A percentile compares a stretch with the other conserved stretches of the same genome.
These are phyloP conservation scores for Vigna reflexopilosa DNA, from an alignment of 306 rosid genomes.

Conservation along the genomic window DNA sequence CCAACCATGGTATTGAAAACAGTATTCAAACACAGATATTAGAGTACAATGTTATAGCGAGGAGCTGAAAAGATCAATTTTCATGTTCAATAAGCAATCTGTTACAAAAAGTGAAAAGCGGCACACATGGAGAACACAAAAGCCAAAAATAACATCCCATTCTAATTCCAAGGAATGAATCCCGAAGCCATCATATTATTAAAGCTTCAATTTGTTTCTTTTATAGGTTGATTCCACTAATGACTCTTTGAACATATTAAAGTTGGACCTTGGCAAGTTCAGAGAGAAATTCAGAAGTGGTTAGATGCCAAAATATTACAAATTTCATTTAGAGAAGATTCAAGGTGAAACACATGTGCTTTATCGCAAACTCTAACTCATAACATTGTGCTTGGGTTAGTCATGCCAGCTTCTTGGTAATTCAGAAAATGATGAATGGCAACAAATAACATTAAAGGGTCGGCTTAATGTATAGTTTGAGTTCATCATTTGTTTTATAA, in stretches of 20 bases:
- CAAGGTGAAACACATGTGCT: not conserved
- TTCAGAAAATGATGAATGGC: not conserved
- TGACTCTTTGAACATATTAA: not conserved
- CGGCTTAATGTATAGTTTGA: no score
- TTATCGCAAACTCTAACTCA: no score
- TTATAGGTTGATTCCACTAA: not conserved
- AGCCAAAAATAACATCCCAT: conserved; percentile 5
- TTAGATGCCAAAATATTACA: not conserved
- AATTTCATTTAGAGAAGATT: not conserved
- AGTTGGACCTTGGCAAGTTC: not conserved
- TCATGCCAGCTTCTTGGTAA: not conserved
- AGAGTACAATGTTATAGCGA: not conserved
- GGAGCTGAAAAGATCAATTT: not conserved
- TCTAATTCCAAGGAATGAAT: conserved; percentile 13
- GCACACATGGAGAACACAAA: not conserved
- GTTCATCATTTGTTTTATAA: not conserved
- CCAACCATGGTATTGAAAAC: not conserved
- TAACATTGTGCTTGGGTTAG: not conserved
- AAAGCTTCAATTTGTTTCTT: not conserved
- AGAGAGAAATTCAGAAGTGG: not conserved
- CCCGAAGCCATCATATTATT: not conserved
- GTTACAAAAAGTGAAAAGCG: not conserved
- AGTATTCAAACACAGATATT: not conserved
- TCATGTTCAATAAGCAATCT: conserved; percentile 1
- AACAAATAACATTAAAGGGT: not conserved